A percentile compares a stretch with the other conserved stretches of the same genome.
Conservation (phyloP, 192 early-diverging fungal genomes). For the Backusella psychrophila region DNA sequence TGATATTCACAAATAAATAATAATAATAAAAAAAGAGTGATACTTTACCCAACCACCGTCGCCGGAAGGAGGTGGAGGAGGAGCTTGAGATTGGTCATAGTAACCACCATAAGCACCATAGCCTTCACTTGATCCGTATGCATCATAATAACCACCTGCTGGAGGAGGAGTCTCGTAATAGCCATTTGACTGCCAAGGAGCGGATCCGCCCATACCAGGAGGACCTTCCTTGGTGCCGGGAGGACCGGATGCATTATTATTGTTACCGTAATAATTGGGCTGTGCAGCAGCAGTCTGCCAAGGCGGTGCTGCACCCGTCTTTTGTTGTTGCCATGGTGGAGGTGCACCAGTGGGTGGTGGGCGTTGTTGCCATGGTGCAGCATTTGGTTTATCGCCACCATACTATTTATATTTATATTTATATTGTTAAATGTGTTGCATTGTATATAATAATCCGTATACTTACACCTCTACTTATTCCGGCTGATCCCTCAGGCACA, state of each 20-base stretch:
- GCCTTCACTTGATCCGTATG: background rate
- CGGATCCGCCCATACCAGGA: constrained; percentile 12
- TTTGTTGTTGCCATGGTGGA: constrained; percentile 42
- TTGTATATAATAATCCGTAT: background rate
- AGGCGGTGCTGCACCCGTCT: constrained; percentile 23
- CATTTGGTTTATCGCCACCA: background rate
- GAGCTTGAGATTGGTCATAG: constrained; percentile 29
- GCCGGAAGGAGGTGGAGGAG: constrained; percentile 24
- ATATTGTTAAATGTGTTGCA: background rate
- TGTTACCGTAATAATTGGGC: constrained; percentile 8
- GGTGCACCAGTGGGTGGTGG: constrained; percentile 18
- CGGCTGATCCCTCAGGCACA: constrained; percentile 30
- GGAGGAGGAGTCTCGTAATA: background rate
- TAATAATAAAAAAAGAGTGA: background rate
- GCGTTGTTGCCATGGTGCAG: constrained; percentile 38
- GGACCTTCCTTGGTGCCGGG: constrained; percentile 3
- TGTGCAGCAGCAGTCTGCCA: constrained; percentile 22
- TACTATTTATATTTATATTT: constrained; percentile 9
- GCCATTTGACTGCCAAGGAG: constrained; percentile 29
- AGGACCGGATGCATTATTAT: background rate
- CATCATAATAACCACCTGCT: constrained; percentile 5
- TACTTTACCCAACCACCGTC: background rate
- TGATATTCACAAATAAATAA: background rate
- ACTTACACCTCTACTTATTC: constrained; percentile 10
- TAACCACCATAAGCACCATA: constrained; percentile 16